These are phyloP conservation scores for Blastocystis sp. DNA, from an alignment of 352 stramenopile species.

Conservation along the genomic window DNA sequence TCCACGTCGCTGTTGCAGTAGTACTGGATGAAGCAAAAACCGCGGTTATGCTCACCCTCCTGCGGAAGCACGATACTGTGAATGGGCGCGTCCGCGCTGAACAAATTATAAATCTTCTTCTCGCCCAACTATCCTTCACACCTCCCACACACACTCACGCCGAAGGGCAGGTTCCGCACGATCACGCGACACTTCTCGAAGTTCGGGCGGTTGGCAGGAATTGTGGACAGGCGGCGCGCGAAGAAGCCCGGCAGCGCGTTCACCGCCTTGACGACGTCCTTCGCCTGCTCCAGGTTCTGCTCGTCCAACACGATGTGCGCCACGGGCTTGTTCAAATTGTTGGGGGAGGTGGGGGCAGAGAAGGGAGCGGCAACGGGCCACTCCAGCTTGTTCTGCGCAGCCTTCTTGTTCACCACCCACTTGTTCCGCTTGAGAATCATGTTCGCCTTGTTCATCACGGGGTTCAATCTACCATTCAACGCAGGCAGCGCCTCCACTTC, in stretches of 20 bases:
- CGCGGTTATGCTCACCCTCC: background rate
- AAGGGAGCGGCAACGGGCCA: constrained; percentile 37
- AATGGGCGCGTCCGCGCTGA: background rate
- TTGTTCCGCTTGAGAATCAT: background rate
- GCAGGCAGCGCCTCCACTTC: background rate
- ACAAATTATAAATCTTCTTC: constrained; percentile 39
- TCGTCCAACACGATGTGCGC: constrained; percentile 23
- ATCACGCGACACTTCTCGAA: constrained; percentile 68
- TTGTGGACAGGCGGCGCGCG: constrained; percentile 36
- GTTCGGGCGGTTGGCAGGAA: constrained; percentile 9
- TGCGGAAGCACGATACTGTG: constrained; percentile 8
- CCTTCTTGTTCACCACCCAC: background rate
- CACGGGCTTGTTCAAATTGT: constrained; percentile 2
- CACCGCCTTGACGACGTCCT: constrained; percentile 54
- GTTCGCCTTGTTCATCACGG: constrained; percentile 36
- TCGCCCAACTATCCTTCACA: background rate
- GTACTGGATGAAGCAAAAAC: constrained; percentile 39
- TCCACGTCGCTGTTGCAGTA: constrained; percentile 36
- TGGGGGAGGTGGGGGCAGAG: background rate
- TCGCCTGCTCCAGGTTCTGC: background rate
- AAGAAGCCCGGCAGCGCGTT: background rate
- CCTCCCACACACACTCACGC: background rate
- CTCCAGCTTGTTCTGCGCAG: background rate
- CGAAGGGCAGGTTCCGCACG: constrained; percentile 57
- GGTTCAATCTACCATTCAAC: constrained; percentile 11